phyloP scores from a whole-genome alignment of 768 basidiomycete genomes.

The Paxillus involutus region DNA sequence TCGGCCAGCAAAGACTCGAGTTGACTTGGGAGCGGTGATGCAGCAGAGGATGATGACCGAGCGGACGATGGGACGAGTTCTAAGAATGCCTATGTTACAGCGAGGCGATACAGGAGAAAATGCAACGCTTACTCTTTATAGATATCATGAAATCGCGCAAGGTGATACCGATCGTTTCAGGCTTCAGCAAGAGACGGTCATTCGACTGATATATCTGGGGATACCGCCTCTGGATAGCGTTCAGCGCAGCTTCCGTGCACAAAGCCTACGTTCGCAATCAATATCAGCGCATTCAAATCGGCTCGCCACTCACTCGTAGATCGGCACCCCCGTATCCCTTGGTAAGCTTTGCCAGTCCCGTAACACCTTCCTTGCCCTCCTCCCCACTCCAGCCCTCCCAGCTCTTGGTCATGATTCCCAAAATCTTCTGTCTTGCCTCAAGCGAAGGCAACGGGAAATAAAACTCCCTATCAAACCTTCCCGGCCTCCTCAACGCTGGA shows the following conservation, averaged over 20 bases:
- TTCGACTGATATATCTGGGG: conserved; percentile 95
- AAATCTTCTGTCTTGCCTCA: conserved; percentile 84
- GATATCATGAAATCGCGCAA: conserved; percentile 97
- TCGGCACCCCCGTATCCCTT: conserved; percentile 99
- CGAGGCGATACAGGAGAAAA: neutral
- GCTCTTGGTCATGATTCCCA: conserved; percentile 84
- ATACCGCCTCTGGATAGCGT: conserved; percentile 93
- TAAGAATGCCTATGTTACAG: conserved; percentile 32
- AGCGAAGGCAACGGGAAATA: conserved; percentile 90
- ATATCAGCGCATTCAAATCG: conserved; percentile 1
- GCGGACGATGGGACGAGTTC: conserved; percentile 95
- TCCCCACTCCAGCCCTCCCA: conserved; percentile 83
- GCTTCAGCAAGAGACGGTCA: conserved; percentile 81
- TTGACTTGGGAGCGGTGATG: conserved; percentile 82
- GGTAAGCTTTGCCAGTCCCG: conserved; percentile 81
- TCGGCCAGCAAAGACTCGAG: conserved; percentile 75
- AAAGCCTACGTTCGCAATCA: conserved; percentile 58
- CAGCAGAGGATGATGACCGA: conserved; percentile 83
- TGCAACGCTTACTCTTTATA: conserved; percentile 74
- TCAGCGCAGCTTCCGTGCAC: conserved; percentile 95
- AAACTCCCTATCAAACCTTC: conserved; percentile 96
- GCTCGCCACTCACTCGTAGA: conserved; percentile 62
- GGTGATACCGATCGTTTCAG: conserved; percentile 80
- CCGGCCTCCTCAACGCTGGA: conserved; percentile 90
- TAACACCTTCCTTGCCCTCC: conserved; percentile 46